These are phyloP conservation scores for Penicillium palitans DNA, from an alignment of 2,329 filamentous ascomycete genomes.

Conservation along the genomic window DNA sequence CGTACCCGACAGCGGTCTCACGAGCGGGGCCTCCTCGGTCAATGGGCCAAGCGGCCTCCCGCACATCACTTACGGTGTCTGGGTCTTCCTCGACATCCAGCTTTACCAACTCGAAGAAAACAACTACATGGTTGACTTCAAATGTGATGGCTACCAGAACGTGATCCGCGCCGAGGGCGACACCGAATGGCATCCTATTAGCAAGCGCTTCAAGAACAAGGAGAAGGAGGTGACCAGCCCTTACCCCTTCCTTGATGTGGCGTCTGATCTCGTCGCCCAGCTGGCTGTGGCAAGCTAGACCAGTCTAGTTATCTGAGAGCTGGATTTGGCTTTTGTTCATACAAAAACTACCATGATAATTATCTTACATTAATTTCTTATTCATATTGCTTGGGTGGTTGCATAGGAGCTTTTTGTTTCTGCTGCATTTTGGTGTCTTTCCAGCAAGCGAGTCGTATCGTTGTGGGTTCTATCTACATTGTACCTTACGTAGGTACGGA, in stretches of 20 bases:
- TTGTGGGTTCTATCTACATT: conserved; percentile 14
- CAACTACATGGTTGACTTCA: conserved; percentile 97
- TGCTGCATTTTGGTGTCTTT: conserved; percentile 19
- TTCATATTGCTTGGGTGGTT: conserved; percentile 12
- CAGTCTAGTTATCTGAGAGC: not conserved
- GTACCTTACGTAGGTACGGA: conserved; percentile 3
- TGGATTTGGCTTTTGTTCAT: not conserved
- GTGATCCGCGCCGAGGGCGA: conserved; percentile 59
- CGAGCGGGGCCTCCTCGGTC: conserved; percentile 41
- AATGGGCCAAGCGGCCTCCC: conserved; percentile 37
- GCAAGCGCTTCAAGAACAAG: conserved; percentile 59
- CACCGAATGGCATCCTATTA: conserved; percentile 50
- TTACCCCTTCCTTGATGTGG: conserved; percentile 93
- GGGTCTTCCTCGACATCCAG: conserved; percentile 93
- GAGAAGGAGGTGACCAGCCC: conserved; percentile 95
- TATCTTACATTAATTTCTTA: conserved; percentile 11
- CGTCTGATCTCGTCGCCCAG: conserved; percentile 88
- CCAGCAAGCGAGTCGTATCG: conserved; percentile 19
- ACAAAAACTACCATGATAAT: conserved; percentile 14
- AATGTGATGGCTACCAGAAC: conserved; percentile 95
- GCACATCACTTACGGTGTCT: conserved; percentile 67
- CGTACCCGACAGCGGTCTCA: conserved; percentile 35
- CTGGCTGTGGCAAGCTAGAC: conserved; percentile 72
- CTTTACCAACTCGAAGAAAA: conserved; percentile 90
- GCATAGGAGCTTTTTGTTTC: conserved; percentile 15